Evolutionary conservation across 2,329 filamentous ascomycete species (phyloP), one percentile per base, ranked within the genome.

Genomic region (Blastomyces parvus): DNA sequence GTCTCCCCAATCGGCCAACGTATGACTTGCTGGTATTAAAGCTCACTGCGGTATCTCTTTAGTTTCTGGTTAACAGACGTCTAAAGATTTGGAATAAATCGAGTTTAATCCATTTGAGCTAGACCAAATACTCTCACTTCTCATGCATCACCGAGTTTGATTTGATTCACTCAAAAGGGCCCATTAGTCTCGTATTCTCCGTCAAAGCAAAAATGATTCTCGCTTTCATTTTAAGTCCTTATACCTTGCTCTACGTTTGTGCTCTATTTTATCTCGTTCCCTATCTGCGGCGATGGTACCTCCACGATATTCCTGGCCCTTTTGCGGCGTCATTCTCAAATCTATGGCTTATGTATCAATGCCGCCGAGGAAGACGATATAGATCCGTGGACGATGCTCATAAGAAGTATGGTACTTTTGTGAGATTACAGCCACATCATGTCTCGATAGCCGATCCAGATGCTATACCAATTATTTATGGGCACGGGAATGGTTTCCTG

Each of bases 351-450:
- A 75, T 96, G 59, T 78, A 80, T 9, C 82, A 86, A 14, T 80
- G 79, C 61, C 85, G 92, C 1, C 80, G 83, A 3, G 91, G 91
- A 1, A 80, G 81, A 58, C 81, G 88, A 11, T 90, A 84, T 70
- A 68, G 77, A 36, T 78, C 80, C 2, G 86, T 96, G n/a, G 82
- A 96, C 69, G 76, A 86, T 44, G 80, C 85, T 8, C 91, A 96
- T 76, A 84, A 88, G 79, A 88, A 86, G 70, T 80, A 88, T 53
- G 91, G 91, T 3, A 87, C 86, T n/a, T 76, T 96, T 1, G 87
- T 96, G 27, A 84, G 91, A 44, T 88, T 96, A 67, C 88, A 91
- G 70, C 92, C 92, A 0, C 85, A 91, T 69, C 91, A 96, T 70
- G 82, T 96, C 69, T 91, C 88, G 63, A 80, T 97, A 62, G 89